Base-by-base conservation (phyloP, 1,139 yeast genomes). In the Lodderomyces metapsilosis region DNA sequence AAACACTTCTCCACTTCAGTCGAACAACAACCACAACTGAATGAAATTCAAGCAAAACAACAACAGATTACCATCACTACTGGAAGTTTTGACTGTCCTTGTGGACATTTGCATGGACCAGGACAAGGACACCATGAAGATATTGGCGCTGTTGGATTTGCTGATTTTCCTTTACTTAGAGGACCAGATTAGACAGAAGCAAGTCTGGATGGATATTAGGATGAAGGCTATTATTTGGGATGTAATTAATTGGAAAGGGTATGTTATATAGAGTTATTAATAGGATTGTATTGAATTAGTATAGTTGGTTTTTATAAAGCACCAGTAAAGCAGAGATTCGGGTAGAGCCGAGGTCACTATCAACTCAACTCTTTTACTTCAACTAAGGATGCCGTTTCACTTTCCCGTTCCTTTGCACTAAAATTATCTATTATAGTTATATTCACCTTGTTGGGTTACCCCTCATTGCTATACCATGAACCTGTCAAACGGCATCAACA, bases 101-200 rank as follows among this genome's bases (percentile, higher is more conserved):
- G 72, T 51, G 71, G 71, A 4, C 53, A 58, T 43, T 49, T 66
- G 33, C 72, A 66, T 45, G 71, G 71, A 1, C 67, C 69, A 2
- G 68, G 67, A 6, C 64, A 58, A 34, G 62, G 60, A 2, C 46
- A 51, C 30, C 55, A 53, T 34, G 60, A 61, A 35, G 72, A 66
- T 41, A 45, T 57, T 11, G 48, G 43, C 13, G 70, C 71, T 13
- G 61, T 61, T 17, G 71, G 71, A 1, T 52, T 66, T 36, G 48
- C 59, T 21, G 47, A 49, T 23, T 51, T 40, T 12, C 66, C 61
- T 11, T 56, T 58, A 35, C 56, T 66, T 38, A 49, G 68, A 41
- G 72, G 72, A 2, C 72, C 71, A 1, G 71, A 66, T 37, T 66
- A 49, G 41, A 13, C n/a, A 32, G 10, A 15, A 17, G 3, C n/a